Base-by-base conservation (phyloP, 2,329 filamentous ascomycete genomes). In the Plectosphaerella cucumerina region DNA sequence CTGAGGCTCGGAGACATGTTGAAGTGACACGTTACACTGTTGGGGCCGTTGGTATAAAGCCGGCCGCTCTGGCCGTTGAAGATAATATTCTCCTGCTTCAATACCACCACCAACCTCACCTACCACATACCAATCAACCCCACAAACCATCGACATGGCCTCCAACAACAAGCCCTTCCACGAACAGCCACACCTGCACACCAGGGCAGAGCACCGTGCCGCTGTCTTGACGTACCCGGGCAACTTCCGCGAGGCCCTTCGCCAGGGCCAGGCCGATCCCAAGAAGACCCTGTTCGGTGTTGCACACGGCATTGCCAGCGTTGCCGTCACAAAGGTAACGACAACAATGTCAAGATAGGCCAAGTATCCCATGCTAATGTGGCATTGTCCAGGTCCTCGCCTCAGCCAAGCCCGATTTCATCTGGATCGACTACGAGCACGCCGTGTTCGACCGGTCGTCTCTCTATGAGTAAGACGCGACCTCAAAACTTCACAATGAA, bases 401-500 rank as follows among this genome's bases (percentile, higher is more conserved):
- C 4, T 54, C 52, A 3, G 33, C 56, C 14, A 53, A 50, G 31
- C 55, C 56, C 14, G 56, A 58, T 44, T 58, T 58, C 39, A 54
- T 58, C 47, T 58, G 56, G 53, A 54, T 58, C 21, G 56, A 58
- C n/a, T 50, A 53, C 8, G 54, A 58, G 48, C 53, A 58, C 44
- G 53, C 44, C 34, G 48, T 53, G 39, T 56, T 47, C 34, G 48
- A 54, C 42, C 48, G 54, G 12, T 44, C 48, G 6, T 44, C 46
- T 3, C 49, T 58, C 20, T 48, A 56, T 31, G 50, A 58, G 56
- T 58, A 35, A 47, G 55, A 17, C 18, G 8, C 8, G 14, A 23
- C n/a, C n/a, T n/a, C n/a, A n/a, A n/a, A n/a, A n/a, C n/a, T n/a
- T n/a, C n/a, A n/a, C n/a, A n/a, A n/a, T n/a, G n/a, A n/a, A n/a